Evolutionary conservation across 2,329 filamentous ascomycete species (phyloP).

Genomic region (Sporothrix protearum): DNA sequence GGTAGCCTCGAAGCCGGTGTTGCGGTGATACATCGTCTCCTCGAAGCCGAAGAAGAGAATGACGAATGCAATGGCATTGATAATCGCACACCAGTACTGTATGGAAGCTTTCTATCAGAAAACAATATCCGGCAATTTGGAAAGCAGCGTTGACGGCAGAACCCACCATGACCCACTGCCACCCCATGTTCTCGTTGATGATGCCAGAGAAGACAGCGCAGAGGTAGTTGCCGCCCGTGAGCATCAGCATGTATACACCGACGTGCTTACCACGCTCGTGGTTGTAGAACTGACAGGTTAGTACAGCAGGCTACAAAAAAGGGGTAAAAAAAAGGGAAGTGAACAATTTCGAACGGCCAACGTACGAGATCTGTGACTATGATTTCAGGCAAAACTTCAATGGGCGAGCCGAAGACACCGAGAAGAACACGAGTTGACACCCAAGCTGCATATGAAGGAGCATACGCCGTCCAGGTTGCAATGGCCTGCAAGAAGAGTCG

Average conservation of each 20-base stretch:
- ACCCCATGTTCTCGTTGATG: conserved; percentile 47
- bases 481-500: no score
- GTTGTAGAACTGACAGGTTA: conserved; percentile 28
- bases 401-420: conserved; percentile 44
- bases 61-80: conserved; percentile 46
- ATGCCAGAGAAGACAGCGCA: conserved; percentile 49
- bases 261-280: conserved; percentile 38
- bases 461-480: conserved; percentile 40
- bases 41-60: conserved; percentile 58
- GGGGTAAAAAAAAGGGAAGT: no score
- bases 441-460: conserved; percentile 42
- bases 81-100: conserved; percentile 44
- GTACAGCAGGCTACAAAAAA: no score
- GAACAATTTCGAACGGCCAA: no score
- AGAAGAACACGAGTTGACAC: conserved; percentile 43
- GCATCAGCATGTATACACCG: conserved; percentile 42
- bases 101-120: no score
- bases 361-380: conserved; percentile 27
- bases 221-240: conserved; percentile 45
- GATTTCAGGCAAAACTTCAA: conserved; percentile 47
- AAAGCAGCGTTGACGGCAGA: no score
- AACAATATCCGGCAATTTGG: no score
- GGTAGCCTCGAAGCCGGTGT: conserved; percentile 12
- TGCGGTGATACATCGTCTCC: conserved; percentile 54
- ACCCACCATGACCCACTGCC: conserved; percentile 46